Evolutionary conservation across 495 filamentous ascomycete species (phyloP).

Genomic region (Aspergillus funiculosus): DNA sequence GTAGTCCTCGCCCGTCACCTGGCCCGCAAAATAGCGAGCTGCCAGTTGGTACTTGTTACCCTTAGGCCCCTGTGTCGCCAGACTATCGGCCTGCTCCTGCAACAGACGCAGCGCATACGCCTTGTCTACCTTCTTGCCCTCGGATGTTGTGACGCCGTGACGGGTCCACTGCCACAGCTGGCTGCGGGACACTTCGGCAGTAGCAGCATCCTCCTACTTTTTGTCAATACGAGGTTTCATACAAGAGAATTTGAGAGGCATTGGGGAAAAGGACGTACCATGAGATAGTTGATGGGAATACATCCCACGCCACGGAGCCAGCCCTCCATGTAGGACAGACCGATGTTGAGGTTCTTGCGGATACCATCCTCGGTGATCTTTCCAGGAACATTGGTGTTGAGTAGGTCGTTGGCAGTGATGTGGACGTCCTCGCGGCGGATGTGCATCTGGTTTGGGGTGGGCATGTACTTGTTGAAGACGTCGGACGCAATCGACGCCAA

Average conservation of each 20-base stretch:
- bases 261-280: slow-evolving; percentile 44
- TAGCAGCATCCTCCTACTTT: slow-evolving; percentile 81
- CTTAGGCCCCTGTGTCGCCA: slow-evolving; percentile 69
- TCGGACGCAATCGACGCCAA: slow-evolving; percentile 84
- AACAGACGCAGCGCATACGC: slow-evolving; percentile 80
- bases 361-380: slow-evolving; percentile 93
- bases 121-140: slow-evolving; percentile 93
- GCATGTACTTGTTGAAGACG: slow-evolving; percentile 98
- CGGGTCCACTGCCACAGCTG: slow-evolving; percentile 96
- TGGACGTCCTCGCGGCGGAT: slow-evolving; percentile 83
- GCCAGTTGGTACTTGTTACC: slow-evolving; percentile 91
- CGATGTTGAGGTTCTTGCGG: slow-evolving; percentile 92
- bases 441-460: slow-evolving; percentile 95
- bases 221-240: slow-evolving; percentile 18
- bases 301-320: slow-evolving; percentile 95
- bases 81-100: slow-evolving; percentile 73
- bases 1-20: slow-evolving; percentile 96
- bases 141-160: slow-evolving; percentile 77
- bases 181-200: slow-evolving; percentile 85
- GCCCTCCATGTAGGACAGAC: slow-evolving; percentile 96
- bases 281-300: slow-evolving; percentile 97
- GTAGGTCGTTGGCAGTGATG: slow-evolving; percentile 80
- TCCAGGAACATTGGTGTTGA: slow-evolving; percentile 98
- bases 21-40: slow-evolving; percentile 82
- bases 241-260: background rate